Evolutionary conservation across 2,329 filamentous ascomycete species (phyloP), one percentile per base, ranked within the genome.

Genomic region (Calonectria pseudoreteaudii): DNA sequence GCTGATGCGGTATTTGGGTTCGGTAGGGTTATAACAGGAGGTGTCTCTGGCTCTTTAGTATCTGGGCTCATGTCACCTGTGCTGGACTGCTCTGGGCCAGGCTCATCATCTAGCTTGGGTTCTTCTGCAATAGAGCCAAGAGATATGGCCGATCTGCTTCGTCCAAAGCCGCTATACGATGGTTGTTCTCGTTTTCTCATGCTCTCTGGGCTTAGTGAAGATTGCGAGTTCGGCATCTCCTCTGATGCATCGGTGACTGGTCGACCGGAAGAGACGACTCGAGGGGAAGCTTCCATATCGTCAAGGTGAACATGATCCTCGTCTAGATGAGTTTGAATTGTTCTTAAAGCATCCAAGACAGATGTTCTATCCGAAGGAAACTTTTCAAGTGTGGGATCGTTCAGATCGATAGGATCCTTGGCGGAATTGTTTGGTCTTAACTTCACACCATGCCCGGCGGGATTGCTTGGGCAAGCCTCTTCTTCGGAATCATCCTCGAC

Each of bases 121-220:
- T 86, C 86, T 76, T 89, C 88, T 2, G 85, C 85, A 65, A 89
- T 89, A 20, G 87, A 85, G 10, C 86, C 84, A 8, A 90, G 82
- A 3, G 87, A 88, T 5, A 82, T 79, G n/a, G 81, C 80, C 28
- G 86, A 84, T 71, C 80, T 81, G n/a, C 81, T 82, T 30, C 84
- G 84, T n/a, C 78, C 79, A 49, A 82, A 78, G 50, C 83, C 83
- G 66, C 82, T 79, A 36, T 82, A 79, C 7, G 84, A 85, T 31
- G 77, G 71, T 44, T 83, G 80, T 56, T 83, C 84, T 72, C 76
- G 82, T 76, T 68, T 84, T 66, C 81, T 84, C 26, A 77, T 78
- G 20, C 77, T 76, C 11, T 71, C 78, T 20, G 85, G 84, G 64
- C 85, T 86, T 7, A 83, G 67, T 14, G 84, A 80, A 5, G 79